Percentiles rank a stretch among this genome's conserved stretches.
Conservation (phyloP, 495 filamentous ascomycete species). For the Penicillium paxilli region DNA sequence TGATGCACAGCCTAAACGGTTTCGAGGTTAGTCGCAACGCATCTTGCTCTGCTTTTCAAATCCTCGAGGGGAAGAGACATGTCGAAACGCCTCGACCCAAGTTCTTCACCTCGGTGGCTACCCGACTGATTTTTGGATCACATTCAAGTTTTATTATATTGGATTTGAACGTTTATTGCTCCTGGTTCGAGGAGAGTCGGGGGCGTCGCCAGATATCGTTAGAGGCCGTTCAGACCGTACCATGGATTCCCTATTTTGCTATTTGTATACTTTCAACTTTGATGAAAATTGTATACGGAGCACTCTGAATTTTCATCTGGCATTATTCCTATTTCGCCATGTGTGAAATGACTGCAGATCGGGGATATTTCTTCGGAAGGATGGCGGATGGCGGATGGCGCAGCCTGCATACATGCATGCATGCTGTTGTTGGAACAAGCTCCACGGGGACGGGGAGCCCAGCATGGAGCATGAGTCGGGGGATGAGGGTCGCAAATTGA, state of each 20-base stretch:
- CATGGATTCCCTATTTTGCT: too few species aligned
- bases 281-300: too few species aligned
- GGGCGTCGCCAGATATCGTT: not conserved
- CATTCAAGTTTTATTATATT: too few species aligned
- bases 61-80: constrained; percentile 4
- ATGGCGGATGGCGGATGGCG: constrained; percentile 1
- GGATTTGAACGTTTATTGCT: not conserved
- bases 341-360: not conserved
- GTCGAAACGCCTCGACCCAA: constrained; percentile 3
- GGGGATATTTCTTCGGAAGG: constrained; percentile 1
- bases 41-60: not conserved
- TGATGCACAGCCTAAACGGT: constrained; percentile 2
- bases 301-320: not conserved
- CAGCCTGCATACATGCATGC: constrained; percentile 3
- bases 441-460: not conserved
- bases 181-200: not conserved
- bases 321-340: not conserved
- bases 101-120: constrained; percentile 3
- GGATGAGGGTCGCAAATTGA: not conserved
- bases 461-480: not conserved
- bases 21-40: constrained; percentile 4
- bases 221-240: not conserved
- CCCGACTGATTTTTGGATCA: not conserved
- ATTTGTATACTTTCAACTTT: too few species aligned
- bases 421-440: not conserved